These are phyloP conservation scores for Grosmannia serpens DNA, from an alignment of 2,329 filamentous ascomycete species.

Conservation along the genomic window DNA sequence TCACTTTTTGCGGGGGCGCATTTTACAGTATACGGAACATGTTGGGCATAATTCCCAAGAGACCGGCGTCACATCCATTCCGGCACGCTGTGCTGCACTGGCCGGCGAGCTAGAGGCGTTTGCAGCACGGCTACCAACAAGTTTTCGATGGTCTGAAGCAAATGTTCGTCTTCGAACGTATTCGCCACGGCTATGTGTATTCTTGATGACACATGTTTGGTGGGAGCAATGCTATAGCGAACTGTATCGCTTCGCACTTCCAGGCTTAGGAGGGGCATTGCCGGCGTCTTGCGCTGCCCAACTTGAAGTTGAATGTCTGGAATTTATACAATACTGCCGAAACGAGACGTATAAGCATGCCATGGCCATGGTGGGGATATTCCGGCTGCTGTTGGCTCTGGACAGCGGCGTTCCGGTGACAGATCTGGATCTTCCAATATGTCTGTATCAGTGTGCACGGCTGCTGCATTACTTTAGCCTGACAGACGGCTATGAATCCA, in stretches of 20 bases:
- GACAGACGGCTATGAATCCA: slow-evolving; percentile 23
- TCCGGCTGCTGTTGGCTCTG: slow-evolving; percentile 37
- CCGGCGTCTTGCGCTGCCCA: slow-evolving; percentile 30
- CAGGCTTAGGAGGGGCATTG: slow-evolving; percentile 39
- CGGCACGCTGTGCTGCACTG: slow-evolving; percentile 36
- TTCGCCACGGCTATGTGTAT: slow-evolving; percentile 44
- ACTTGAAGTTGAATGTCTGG: slow-evolving; percentile 26
- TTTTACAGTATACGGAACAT: slow-evolving; percentile 41
- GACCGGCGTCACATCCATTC: slow-evolving; percentile 16
- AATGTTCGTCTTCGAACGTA: slow-evolving; percentile 45
- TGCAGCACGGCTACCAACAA: slow-evolving; percentile 39
- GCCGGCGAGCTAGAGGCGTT: slow-evolving; percentile 35
- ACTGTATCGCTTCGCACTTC: slow-evolving; percentile 40
- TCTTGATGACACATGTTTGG: slow-evolving; percentile 49
- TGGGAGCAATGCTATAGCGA: slow-evolving; percentile 49
- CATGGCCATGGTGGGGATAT: slow-evolving; percentile 43
- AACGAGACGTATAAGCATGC: slow-evolving; percentile 42
- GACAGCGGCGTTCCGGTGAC: slow-evolving; percentile 39
- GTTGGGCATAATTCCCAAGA: slow-evolving; percentile 10
- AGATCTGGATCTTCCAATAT: slow-evolving; percentile 43
- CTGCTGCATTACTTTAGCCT: slow-evolving; percentile 35
- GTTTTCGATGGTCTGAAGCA: slow-evolving; percentile 46
- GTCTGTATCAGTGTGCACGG: slow-evolving; percentile 42
- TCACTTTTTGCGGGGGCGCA: slow-evolving; percentile 40
- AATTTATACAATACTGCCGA: slow-evolving; percentile 36